Percentiles rank a stretch among this genome's conserved stretches.
Conservation (phyloP, 257 asterid genomes). For the Coffea canephora region DNA sequence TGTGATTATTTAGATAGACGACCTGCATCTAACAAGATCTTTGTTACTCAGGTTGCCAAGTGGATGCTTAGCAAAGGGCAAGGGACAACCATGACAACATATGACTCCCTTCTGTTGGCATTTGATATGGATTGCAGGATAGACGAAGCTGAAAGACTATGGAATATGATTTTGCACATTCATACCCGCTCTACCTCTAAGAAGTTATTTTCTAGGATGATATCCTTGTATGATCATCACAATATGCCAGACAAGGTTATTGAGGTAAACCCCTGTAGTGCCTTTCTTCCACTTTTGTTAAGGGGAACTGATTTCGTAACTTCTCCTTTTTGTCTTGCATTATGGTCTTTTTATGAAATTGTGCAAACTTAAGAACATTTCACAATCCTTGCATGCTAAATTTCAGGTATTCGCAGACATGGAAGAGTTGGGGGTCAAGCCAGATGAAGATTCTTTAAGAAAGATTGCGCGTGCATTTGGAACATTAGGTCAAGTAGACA, state of each 20-base stretch:
- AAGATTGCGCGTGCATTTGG: slow-evolving; percentile 70
- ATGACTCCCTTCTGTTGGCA: slow-evolving; percentile 73
- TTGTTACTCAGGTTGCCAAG: slow-evolving; percentile 47
- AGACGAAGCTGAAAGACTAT: slow-evolving; percentile 75
- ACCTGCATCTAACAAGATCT: too few relatives aligned
- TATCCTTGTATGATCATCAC: slow-evolving; percentile 79
- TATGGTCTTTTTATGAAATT: neutral
- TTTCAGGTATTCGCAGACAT: slow-evolving; percentile 86
- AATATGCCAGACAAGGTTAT: slow-evolving; percentile 54
- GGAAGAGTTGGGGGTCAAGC: slow-evolving; percentile 92
- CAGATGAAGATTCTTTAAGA: slow-evolving; percentile 74
- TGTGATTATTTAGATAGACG: neutral
- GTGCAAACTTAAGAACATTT: neutral
- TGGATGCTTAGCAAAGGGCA: slow-evolving; percentile 93
- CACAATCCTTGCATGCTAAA: neutral
- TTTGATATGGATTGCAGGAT: slow-evolving; percentile 83
- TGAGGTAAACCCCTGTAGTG: slow-evolving; percentile 48
- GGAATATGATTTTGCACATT: slow-evolving; percentile 74
- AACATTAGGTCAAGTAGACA: slow-evolving; percentile 53
- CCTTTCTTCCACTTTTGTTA: neutral
- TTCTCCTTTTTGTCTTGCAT: neutral
- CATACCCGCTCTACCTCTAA: slow-evolving; percentile 77
- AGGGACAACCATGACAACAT: slow-evolving; percentile 80
- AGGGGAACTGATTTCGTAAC: neutral
- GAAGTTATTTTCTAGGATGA: slow-evolving; percentile 80